A percentile compares a stretch with the other conserved stretches of the same genome.
phyloP scores from a whole-genome alignment of 306 rosid species.

The Dryas drummondii region DNA sequence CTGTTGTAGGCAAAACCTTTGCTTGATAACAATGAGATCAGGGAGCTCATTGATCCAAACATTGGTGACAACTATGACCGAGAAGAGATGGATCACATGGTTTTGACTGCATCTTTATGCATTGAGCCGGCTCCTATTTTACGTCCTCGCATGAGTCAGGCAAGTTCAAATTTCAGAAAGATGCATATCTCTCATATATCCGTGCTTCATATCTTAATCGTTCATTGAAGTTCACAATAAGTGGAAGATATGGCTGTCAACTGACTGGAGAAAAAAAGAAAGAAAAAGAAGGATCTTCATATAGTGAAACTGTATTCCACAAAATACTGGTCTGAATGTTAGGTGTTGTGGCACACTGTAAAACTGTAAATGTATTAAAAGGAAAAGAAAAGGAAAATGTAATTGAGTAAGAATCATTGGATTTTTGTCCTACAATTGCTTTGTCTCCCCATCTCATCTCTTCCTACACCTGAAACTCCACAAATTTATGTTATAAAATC shows the following conservation, averaged over 20 bases:
- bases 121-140: constrained; percentile 62
- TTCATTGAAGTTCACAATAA: not conserved
- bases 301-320: too few species aligned
- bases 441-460: too few species aligned
- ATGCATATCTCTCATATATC: not conserved
- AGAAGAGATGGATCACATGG: constrained; percentile 49
- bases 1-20: constrained; percentile 69
- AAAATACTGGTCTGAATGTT: not conserved
- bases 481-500: not conserved
- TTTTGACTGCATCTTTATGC: constrained; percentile 81
- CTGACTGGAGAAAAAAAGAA: too few species aligned
- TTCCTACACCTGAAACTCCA: not conserved
- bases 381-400: too few species aligned
- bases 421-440: too few species aligned
- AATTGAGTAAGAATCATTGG: too few species aligned
- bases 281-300: too few species aligned
- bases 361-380: not conserved
- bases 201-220: not conserved
- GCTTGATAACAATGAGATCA: constrained; percentile 39
- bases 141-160: constrained; percentile 88
- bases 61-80: constrained; percentile 50
- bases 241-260: not conserved
- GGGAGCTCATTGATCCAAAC: constrained; percentile 66
- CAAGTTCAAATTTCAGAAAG: constrained; percentile 26
- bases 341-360: not conserved